Percentiles rank a stretch among this genome's conserved stretches.
These are phyloP conservation scores for Arxiozyma slooffiae DNA, from an alignment of 1,139 yeast species.

Conservation along the genomic window DNA sequence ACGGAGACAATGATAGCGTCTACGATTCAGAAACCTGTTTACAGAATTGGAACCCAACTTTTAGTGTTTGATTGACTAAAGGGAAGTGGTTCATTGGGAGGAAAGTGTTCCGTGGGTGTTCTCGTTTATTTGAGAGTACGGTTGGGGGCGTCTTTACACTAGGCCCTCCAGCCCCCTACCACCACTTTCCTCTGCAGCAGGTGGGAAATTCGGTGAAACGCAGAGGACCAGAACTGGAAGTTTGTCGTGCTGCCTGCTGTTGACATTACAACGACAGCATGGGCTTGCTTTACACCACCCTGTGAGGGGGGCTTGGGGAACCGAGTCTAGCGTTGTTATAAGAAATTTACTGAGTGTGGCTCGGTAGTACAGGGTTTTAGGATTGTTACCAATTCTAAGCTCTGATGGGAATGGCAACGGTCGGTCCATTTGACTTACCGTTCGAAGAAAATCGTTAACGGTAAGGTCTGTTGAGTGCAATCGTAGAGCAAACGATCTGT, in stretches of 20 bases:
- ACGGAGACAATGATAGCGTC: constrained; percentile 16
- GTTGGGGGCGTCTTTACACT: not conserved
- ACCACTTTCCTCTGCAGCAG: constrained; percentile 15
- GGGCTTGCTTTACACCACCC: constrained; percentile 5
- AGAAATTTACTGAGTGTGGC: constrained; percentile 17
- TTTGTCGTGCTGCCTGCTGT: not conserved
- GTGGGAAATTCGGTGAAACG: constrained; percentile 34
- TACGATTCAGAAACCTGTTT: constrained; percentile 25
- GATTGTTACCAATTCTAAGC: not conserved
- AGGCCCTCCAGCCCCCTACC: not conserved
- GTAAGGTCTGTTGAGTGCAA: constrained; percentile 32
- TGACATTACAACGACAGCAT: too few species aligned
- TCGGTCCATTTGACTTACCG: constrained; percentile 22
- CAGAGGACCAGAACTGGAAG: constrained; percentile 14
- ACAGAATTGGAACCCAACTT: constrained; percentile 8
- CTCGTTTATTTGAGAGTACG: not conserved
- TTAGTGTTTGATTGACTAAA: not conserved
- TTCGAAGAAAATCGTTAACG: not conserved
- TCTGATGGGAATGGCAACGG: constrained; percentile 29
- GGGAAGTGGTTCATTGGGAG: not conserved
- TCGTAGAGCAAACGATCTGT: constrained; percentile 24
- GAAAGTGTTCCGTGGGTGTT: not conserved
- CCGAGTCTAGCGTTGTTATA: constrained; percentile 9
- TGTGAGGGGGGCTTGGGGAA: constrained; percentile 27
- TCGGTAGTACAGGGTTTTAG: not conserved